Base-by-base conservation (phyloP, 495 filamentous ascomycete genomes). In the Aspergillus incahuasiensis region DNA sequence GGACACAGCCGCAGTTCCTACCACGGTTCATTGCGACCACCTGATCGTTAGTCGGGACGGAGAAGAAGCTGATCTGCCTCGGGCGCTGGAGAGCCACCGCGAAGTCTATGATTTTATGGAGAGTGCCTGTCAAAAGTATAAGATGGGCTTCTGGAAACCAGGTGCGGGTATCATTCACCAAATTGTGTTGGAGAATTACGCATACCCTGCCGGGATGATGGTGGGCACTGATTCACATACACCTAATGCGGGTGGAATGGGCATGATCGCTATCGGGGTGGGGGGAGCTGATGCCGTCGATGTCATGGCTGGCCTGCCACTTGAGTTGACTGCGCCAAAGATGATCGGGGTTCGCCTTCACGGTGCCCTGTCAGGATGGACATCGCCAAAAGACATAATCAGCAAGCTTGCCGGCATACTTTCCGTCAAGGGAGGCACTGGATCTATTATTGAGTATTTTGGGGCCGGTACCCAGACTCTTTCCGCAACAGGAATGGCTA, bases 131-230 rank as follows among this genome's bases (percentile, higher is more conserved):
- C 89, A 89, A 51, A 96, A 94, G 77, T 96, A 95, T 77, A 88
- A 92, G 74, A 95, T 96, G 70, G 91, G 91, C 73, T 95, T 96
- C 82, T 96, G 91, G 91, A 84, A 75, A 63, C 91, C 91, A 41
- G 91, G 91, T 40, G 92, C 90, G 61, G 91, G 91, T 76, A 96
- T 96, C 74, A 96, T 96, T 63, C 91, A 96, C 72, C 91, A 95
- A 75, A 95, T 95, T 66, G 69, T 96, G 56, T 79, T 95, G 43
- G 91, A 96, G 77, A 95, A 95, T 78, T 95, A 95, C 67, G 89
- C 87, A 66, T 89, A 94, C 82, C 91, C 91, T 46, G 91, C 90
- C 76, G 89, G 85, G 76, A 79, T 96, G 48, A 78, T 96, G 71
- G 94, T 96, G 68, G 91, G 91, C 65, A 96, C 91, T 61, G 90